Conservation (phyloP, 2,329 filamentous ascomycete species). For the Hymenoscyphus scutula region DNA sequence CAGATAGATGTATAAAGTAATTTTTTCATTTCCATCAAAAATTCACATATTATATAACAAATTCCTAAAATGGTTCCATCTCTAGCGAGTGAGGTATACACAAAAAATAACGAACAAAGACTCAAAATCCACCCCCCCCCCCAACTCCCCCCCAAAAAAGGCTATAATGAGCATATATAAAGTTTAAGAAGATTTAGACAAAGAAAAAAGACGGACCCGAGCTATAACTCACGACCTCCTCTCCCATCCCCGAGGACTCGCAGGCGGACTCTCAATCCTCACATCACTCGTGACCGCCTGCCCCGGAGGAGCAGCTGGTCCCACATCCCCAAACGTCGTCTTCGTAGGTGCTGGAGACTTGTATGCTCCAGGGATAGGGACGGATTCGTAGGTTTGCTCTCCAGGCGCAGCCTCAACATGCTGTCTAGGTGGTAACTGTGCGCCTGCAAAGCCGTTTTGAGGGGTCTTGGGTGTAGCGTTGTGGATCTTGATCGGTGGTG, state of each 20-base stretch:
- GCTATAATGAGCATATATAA: neutral
- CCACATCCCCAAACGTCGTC: slow-evolving; percentile 27
- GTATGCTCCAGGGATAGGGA: slow-evolving; percentile 88
- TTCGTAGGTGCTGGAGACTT: slow-evolving; percentile 47
- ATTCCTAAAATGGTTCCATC: neutral
- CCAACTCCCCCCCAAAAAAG: neutral
- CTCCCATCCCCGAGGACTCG: slow-evolving; percentile 31
- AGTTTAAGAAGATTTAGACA: neutral
- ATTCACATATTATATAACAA: neutral
- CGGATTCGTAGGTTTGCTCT: slow-evolving; percentile 79
- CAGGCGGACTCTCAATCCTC: slow-evolving; percentile 35
- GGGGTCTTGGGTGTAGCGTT: slow-evolving; percentile 70
- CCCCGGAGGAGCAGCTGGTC: slow-evolving; percentile 5
- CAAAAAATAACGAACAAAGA: neutral
- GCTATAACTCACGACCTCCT: neutral
- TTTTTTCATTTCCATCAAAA: neutral
- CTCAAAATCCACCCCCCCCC: neutral
- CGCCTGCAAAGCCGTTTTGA: slow-evolving; percentile 59
- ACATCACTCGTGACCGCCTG: slow-evolving; percentile 34
- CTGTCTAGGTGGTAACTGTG: slow-evolving; percentile 25
- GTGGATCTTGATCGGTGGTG: slow-evolving; percentile 76
- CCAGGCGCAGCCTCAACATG: slow-evolving; percentile 71
- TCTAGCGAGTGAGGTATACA: slow-evolving; percentile 2
- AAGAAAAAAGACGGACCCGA: neutral
- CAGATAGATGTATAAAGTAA: neutral